Evolutionary conservation across 305 asterid genomes (phyloP).

Genomic region (Nicotiana rustica): DNA sequence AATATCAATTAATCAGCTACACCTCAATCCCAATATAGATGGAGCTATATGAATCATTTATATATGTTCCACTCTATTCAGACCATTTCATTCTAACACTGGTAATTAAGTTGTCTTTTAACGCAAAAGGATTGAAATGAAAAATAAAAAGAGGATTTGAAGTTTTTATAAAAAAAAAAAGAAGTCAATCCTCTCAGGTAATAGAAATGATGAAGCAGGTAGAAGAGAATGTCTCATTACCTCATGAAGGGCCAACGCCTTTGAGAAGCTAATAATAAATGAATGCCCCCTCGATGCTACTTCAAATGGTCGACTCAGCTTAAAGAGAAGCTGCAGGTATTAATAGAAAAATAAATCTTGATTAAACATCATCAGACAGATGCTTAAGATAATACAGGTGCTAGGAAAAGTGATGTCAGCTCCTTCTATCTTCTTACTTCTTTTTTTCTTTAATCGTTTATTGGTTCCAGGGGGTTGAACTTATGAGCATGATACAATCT

Average conservation of each 20-base stretch:
- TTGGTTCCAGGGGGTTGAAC: not conserved
- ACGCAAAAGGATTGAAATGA: constrained; percentile 20
- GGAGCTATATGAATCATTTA: constrained; percentile 15
- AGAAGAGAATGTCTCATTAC: constrained; percentile 54
- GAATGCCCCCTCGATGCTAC: constrained; percentile 97
- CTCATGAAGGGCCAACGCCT: constrained; percentile 84
- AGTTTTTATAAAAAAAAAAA: constrained; percentile 37
- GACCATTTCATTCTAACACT: not conserved
- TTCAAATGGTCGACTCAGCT: constrained; percentile 92
- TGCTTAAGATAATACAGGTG: constrained; percentile 36
- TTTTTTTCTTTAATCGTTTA: not conserved
- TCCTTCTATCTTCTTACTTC: not conserved
- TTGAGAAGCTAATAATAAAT: constrained; percentile 94
- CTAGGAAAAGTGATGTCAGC: constrained; percentile 15
- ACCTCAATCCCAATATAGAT: not conserved
- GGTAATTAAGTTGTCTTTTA: constrained; percentile 9
- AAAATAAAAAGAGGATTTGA: constrained; percentile 11
- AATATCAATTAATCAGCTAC: constrained; percentile 14
- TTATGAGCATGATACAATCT: constrained; percentile 7
- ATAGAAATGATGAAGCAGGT: constrained; percentile 39
- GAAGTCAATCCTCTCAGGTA: constrained; percentile 32
- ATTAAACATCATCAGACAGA: constrained; percentile 29
- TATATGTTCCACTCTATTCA: not conserved
- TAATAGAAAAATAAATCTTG: constrained; percentile 38
- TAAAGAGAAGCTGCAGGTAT: constrained; percentile 78